Percentiles rank a stretch among this genome's conserved stretches.
Evolutionary conservation across 2,329 filamentous ascomycete genomes (phyloP).

Genomic region (Cercospora beticola): DNA sequence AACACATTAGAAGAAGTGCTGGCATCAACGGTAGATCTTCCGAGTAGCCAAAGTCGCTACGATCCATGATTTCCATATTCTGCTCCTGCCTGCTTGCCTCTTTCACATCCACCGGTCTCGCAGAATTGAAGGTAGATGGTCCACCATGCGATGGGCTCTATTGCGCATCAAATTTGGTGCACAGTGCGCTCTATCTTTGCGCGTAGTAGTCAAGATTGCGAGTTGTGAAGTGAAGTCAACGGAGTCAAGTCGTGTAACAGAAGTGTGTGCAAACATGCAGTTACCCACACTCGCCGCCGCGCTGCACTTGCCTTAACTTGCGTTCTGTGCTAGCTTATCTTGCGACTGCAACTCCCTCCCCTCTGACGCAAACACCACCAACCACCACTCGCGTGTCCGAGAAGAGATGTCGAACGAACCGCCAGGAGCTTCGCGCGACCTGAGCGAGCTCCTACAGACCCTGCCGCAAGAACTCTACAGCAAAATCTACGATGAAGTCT

Average conservation of each 20-base stretch:
- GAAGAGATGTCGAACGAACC: background rate
- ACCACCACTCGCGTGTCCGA: background rate
- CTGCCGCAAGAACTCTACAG: conserved; percentile 11
- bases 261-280: background rate
- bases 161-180: background rate
- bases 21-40: background rate
- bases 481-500: background rate
- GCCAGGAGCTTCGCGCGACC: background rate
- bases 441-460: background rate
- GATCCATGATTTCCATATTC: background rate
- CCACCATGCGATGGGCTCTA: too few species aligned
- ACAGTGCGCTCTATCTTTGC: background rate
- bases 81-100: background rate
- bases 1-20: background rate
- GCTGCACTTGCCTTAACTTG: background rate
- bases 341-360: background rate
- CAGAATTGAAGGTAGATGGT: background rate
- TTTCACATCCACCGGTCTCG: background rate
- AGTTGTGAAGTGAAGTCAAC: background rate
- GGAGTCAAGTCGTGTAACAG: background rate
- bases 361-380: background rate
- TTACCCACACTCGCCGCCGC: background rate
- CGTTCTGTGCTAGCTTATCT: background rate
- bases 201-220: background rate
- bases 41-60: background rate